Conservation (phyloP, 768 basidiomycete species). For the Tricholoma saponaceum region DNA sequence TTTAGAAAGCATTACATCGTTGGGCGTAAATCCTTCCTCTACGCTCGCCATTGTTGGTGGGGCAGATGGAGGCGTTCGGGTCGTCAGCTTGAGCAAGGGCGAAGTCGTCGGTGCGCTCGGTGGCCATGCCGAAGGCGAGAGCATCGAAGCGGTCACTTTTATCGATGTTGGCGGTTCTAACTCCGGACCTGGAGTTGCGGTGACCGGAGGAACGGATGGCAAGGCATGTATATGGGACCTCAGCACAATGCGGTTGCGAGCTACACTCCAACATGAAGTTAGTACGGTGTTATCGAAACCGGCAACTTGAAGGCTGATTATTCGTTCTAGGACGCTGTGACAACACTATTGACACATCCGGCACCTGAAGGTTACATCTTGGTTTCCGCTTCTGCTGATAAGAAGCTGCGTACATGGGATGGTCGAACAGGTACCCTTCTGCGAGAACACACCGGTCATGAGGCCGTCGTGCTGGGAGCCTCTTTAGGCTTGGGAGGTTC, state of each 20-base stretch:
- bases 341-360: conserved; percentile 71
- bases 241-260: conserved; percentile 76
- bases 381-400: conserved; percentile 85
- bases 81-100: conserved; percentile 85
- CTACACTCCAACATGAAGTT: conserved; percentile 81
- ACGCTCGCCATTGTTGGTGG: conserved; percentile 92
- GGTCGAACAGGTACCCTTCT: conserved; percentile 76
- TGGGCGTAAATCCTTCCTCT: conserved; percentile 82
- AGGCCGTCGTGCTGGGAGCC: conserved; percentile 69
- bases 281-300: conserved; percentile 18
- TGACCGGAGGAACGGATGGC: conserved; percentile 90
- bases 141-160: conserved; percentile 83
- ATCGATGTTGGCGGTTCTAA: conserved; percentile 64
- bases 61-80: conserved; percentile 76
- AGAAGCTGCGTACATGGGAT: conserved; percentile 89
- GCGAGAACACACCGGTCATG: conserved; percentile 80
- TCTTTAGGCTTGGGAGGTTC: conserved; percentile 67
- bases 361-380: conserved; percentile 72
- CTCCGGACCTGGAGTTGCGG: conserved; percentile 57
- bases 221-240: conserved; percentile 96
- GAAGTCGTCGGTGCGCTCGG: conserved; percentile 74
- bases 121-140: conserved; percentile 84
- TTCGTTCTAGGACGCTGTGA: conserved; percentile 73
- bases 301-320: conserved; percentile 3
- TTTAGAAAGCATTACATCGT: conserved; percentile 79